Base-by-base conservation (phyloP, 129 eudicot genomes). In the Deinandra increscens region DNA sequence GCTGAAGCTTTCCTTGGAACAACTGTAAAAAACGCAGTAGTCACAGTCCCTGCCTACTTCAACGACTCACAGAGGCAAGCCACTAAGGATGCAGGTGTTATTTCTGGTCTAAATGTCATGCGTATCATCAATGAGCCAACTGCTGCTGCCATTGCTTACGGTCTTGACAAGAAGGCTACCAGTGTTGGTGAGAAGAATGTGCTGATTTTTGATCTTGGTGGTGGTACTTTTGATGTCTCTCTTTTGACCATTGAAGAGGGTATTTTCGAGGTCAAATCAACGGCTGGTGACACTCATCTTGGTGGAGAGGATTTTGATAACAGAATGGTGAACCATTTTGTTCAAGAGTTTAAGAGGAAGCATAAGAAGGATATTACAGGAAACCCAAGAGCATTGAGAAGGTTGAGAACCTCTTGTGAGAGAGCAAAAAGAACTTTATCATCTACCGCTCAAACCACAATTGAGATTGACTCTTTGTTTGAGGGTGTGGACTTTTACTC, bases 91-190 rank as follows among this genome's bases (percentile, higher is more conserved):
- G 80, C 80, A 3, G 80, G 80, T 33, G 75, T 76, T 6, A 76
- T 68, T 42, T 76, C 80, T 5, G 80, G 80, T 26, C 61, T 76
- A 6, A 76, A 75, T 44, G 80, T 75, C n/a, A 75, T 75, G 80
- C 68, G 80, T 17, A 75, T 75, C 29, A 75, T 75, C 70, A 76
- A 76, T 38, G 82, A 78, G 74, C 82, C 82, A 41, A 78, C 82
- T 44, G 82, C 82, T 7, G 84, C 84, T 58, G 84, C 84, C 1
- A 80, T 80, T 43, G 84, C 84, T 18, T 80, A 80, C 44, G 84
- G 84, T 42, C 80, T 80, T 18, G 84, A 80, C 18, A 80, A 80
- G 77, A 80, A 80, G 68, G 79, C 84, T 0, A 50, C 62, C 5
- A 76, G 80, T 22, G 75, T 69, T 60, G 80, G 80, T 9, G 80